Evolutionary conservation across 2,329 filamentous ascomycete genomes (phyloP), one percentile per base, ranked within the genome.

Genomic region (Botrytis fabae): DNA sequence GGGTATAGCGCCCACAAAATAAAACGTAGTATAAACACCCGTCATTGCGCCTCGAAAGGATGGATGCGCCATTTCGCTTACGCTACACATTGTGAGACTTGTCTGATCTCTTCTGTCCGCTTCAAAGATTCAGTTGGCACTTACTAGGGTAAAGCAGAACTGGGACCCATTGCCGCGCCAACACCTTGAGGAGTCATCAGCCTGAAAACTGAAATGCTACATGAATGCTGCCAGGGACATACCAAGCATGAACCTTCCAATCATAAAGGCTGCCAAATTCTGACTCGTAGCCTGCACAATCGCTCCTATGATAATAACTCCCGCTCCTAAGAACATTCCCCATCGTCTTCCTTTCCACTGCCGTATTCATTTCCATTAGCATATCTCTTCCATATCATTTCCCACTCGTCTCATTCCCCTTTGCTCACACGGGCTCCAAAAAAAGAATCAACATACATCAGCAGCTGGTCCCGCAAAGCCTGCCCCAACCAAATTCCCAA

Each of bases 201-300:
- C 12, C 2, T n/a, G 48, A 54, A n/a, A 14, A 1, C 2, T 54
- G 0, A 0, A 14, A 8, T 16, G 12, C 12, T 22, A 54, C 48
- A n/a, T n/a, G 7, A 16, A 14, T n/a, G 14, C 25, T 54, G 25
- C 25, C 5, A 84, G 82, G 61, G 83, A 84, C 73, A 89, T 89
- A 69, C 88, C 88, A 9, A 90, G 85, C 48, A 90, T 79, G 80
- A 90, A 89, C 40, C 88, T 84, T 6, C 87, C 87, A 28, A 73
- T 74, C 78, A 85, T 84, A 76, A 85, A 86, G 64, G 84, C 82
- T 5, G 77, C 78, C 40, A 80, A 77, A 59, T 70, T 80, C 66
- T 79, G 77, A 28, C 74, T 73, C 7, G 73, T 73, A 40, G 80
- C 82, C 63, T 75, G 73, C 6, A 77, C 46, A 16, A 71, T 68